A percentile compares a stretch with the other conserved stretches of the same genome.
Conservation (phyloP, 148 eudicot genomes). For the Diospyros kaki region DNA sequence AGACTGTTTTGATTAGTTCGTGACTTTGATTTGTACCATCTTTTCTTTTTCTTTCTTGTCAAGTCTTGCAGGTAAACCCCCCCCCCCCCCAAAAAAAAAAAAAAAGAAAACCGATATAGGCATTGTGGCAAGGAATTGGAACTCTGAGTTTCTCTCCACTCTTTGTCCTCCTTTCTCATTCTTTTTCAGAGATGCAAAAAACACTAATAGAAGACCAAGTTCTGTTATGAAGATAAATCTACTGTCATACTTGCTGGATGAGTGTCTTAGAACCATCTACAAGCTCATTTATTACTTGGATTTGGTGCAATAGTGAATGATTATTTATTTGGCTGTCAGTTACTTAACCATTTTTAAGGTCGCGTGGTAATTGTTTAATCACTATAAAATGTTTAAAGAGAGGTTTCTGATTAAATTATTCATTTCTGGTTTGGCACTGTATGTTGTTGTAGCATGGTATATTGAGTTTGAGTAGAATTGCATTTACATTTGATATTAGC, state of each 20-base stretch:
- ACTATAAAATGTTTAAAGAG: no score
- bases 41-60: no score
- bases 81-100: no score
- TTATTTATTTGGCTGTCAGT: no score
- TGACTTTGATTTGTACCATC: not conserved
- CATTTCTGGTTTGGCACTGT: not conserved
- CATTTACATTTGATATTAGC: not conserved
- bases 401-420: not conserved
- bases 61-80: no score
- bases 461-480: not conserved
- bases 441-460: not conserved
- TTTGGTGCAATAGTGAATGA: not conserved
- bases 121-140: not conserved
- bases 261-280: not conserved
- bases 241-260: not conserved
- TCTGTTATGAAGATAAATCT: not conserved
- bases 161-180: no score
- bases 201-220: not conserved
- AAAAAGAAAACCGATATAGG: no score
- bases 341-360: not conserved
- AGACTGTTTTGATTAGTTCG: not conserved
- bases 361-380: not conserved
- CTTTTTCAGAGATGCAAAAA: not conserved
- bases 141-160: not conserved
- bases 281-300: not conserved